Evolutionary conservation across 768 basidiomycete species (phyloP).

Genomic region (Piloderma croceum): DNA sequence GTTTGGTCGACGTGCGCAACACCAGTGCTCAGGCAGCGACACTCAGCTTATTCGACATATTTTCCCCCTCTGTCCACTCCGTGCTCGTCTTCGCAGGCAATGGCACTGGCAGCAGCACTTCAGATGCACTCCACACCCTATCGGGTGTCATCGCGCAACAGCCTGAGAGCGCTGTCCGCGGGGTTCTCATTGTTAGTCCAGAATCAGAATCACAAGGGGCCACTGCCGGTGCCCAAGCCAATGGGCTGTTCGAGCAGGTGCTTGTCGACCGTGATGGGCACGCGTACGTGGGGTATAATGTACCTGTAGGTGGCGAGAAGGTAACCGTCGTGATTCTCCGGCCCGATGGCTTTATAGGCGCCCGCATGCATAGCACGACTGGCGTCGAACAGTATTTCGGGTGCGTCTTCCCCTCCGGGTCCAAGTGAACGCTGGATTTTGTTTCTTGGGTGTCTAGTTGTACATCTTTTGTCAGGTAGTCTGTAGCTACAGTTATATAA

Average conservation of each 20-base stretch:
- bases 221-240: not conserved
- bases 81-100: slow-evolving; percentile 34
- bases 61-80: slow-evolving; percentile 32
- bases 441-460: too few species aligned
- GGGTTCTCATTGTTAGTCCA: not conserved
- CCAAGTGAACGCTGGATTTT: too few species aligned
- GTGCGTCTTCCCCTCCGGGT: too few species aligned
- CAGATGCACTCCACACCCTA: too few species aligned
- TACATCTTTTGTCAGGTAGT: too few species aligned
- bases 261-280: not conserved
- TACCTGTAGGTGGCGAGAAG: not conserved
- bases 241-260: too few species aligned
- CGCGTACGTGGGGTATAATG: not conserved
- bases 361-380: slow-evolving; percentile 3
- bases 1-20: slow-evolving; percentile 18
- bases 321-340: slow-evolving; percentile 11
- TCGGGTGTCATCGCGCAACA: not conserved
- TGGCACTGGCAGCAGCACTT: slow-evolving; percentile 14
- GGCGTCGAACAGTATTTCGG: slow-evolving; percentile 10
- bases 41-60: slow-evolving; percentile 30
- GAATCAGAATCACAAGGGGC: not conserved
- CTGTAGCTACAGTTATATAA: too few species aligned
- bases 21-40: slow-evolving; percentile 11
- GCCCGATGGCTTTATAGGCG: slow-evolving; percentile 16
- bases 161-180: not conserved